Percentiles rank a stretch among this genome's conserved stretches.
These are phyloP conservation scores for Hansfordia pulvinata DNA, from an alignment of 2,329 filamentous ascomycete genomes.

Conservation along the genomic window DNA sequence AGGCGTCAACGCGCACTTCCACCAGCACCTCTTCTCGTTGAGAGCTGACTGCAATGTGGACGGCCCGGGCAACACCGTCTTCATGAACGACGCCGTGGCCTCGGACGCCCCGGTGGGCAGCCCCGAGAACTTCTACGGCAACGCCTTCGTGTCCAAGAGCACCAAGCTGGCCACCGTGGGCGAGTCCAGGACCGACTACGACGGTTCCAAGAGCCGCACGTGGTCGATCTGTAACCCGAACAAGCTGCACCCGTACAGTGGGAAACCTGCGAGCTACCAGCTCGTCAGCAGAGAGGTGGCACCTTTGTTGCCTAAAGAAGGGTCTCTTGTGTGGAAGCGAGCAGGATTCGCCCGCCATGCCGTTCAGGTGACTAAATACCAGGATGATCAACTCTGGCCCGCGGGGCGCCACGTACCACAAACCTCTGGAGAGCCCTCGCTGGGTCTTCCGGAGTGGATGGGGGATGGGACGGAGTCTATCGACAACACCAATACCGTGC, in stretches of 20 bases:
- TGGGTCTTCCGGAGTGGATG: conserved; percentile 66
- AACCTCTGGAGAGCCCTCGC: conserved; percentile 65
- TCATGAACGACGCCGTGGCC: conserved; percentile 63
- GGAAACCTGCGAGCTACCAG: conserved; percentile 79
- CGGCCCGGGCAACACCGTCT: conserved; percentile 72
- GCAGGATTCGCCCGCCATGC: conserved; percentile 80
- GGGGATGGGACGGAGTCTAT: conserved; percentile 54
- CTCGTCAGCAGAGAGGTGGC: conserved; percentile 79
- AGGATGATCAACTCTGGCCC: conserved; percentile 70
- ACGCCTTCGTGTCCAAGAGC: conserved; percentile 77
- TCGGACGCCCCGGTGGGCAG: conserved; percentile 66
- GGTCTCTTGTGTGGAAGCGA: conserved; percentile 75
- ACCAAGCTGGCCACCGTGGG: conserved; percentile 62
- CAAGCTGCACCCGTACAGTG: conserved; percentile 73
- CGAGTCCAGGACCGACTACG: conserved; percentile 64
- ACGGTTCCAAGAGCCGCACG: conserved; percentile 63
- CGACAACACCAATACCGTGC: conserved; percentile 72
- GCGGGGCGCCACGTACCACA: conserved; percentile 81
- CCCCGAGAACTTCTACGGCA: conserved; percentile 74
- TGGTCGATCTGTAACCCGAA: conserved; percentile 86
- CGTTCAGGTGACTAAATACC: conserved; percentile 78
- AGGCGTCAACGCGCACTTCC: conserved; percentile 86
- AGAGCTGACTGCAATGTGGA: conserved; percentile 81
- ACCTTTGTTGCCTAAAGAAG: conserved; percentile 63
- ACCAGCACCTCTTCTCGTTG: conserved; percentile 89